Conservation (phyloP, 768 basidiomycete species). For the Sporobolomyces pararoseus region DNA sequence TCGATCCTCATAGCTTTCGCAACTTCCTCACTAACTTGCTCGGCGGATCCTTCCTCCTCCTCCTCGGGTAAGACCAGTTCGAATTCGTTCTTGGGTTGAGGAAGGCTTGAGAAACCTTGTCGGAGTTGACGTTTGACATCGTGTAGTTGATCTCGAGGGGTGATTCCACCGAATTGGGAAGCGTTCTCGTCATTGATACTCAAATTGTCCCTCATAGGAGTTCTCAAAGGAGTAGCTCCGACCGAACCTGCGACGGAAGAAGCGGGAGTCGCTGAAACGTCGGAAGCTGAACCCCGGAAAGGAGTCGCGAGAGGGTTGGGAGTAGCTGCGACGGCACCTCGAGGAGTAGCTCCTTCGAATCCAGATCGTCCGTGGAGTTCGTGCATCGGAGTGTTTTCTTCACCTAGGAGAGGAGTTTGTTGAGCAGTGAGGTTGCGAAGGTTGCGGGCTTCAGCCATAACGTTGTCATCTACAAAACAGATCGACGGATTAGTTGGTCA, state of each 20-base stretch:
- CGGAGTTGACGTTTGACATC: constrained; percentile 68
- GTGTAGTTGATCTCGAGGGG: constrained; percentile 67
- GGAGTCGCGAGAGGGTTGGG: constrained; percentile 96
- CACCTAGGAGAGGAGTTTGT: constrained; percentile 91
- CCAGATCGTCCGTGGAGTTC: constrained; percentile 69
- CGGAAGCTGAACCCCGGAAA: constrained; percentile 54
- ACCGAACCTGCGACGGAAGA: constrained; percentile 47
- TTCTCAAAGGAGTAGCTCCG: constrained; percentile 77
- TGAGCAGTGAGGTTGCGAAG: constrained; percentile 85
- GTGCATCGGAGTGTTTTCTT: constrained; percentile 95
- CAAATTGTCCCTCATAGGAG: constrained; percentile 88
- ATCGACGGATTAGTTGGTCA: background rate
- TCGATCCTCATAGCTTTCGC: constrained; percentile 59
- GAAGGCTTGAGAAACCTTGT: constrained; percentile 73
- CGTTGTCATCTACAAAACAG: constrained; percentile 71
- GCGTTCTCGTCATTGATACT: constrained; percentile 70
- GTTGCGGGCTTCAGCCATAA: constrained; percentile 91
- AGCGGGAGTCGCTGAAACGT: constrained; percentile 56
- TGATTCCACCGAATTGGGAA: constrained; percentile 59
- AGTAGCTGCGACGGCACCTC: constrained; percentile 80
- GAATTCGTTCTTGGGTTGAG: constrained; percentile 94
- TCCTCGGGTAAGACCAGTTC: constrained; percentile 89
- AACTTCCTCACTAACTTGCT: constrained; percentile 40
- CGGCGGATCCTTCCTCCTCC: constrained; percentile 59
- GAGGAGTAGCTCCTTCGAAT: constrained; percentile 93